Conservation (phyloP, 768 basidiomycete genomes). For the Epithele typhae region DNA sequence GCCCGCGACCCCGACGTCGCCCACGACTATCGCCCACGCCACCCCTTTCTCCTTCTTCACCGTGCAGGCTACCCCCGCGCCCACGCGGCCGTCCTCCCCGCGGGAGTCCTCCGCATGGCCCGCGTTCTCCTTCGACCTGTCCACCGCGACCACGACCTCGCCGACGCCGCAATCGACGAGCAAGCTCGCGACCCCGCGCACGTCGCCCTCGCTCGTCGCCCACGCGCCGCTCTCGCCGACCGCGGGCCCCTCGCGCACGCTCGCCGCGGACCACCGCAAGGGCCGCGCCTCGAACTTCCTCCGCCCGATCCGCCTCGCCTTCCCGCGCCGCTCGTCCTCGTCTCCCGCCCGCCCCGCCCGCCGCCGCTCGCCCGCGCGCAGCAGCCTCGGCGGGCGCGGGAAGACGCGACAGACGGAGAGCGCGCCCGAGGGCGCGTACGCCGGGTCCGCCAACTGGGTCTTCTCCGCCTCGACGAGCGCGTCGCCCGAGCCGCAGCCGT, state of each 20-base stretch:
- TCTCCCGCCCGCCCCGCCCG: constrained; percentile 4
- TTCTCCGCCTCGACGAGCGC: constrained; percentile 15
- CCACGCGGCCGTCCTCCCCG: constrained; percentile 13
- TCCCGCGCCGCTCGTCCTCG: constrained; percentile 26
- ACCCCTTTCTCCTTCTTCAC: constrained; percentile 16
- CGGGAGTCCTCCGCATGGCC: constrained; percentile 16
- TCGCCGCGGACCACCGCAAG: constrained; percentile 10
- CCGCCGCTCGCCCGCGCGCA: constrained; percentile 12
- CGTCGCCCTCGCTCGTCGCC: constrained; percentile 15
- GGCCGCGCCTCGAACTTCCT: constrained; percentile 27
- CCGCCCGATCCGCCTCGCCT: constrained; percentile 29
- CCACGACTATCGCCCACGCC: constrained; percentile 3
- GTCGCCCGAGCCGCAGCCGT: constrained; percentile 20
- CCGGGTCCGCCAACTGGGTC: constrained; percentile 20
- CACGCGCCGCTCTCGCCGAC: constrained; percentile 11
- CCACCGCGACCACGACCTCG: constrained; percentile 6
- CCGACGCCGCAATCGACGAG: constrained; percentile 9
- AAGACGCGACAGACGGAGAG: constrained; percentile 14
- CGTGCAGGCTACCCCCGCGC: constrained; percentile 12
- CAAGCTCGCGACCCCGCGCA: constrained; percentile 7
- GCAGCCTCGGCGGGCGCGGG: constrained; percentile 3
- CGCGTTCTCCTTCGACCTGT: constrained; percentile 9
- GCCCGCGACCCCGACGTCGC: background rate
- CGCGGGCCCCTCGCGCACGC: constrained; percentile 1
- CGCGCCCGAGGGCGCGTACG: constrained; percentile 8